Evolutionary conservation across 2,329 filamentous ascomycete species (phyloP).

Genomic region (Penicillium sp.): DNA sequence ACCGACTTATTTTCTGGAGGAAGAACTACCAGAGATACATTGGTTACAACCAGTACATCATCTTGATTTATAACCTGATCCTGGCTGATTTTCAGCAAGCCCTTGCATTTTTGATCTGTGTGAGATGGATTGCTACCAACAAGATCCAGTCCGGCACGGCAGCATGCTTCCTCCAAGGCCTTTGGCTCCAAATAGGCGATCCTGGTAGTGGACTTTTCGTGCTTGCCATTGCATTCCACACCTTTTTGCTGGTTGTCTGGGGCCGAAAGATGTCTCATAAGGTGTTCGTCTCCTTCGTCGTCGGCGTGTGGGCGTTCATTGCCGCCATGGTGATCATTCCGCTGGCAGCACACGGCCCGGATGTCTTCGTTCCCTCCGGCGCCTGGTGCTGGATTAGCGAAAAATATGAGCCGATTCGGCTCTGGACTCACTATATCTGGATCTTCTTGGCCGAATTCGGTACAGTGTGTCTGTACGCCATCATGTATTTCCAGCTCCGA

Average conservation of each 20-base stretch:
- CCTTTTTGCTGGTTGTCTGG: constrained; percentile 54
- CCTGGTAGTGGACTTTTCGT: constrained; percentile 58
- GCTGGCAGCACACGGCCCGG: constrained; percentile 45
- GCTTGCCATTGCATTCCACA: constrained; percentile 59
- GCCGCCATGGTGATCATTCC: constrained; percentile 53
- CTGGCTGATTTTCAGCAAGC: constrained; percentile 59
- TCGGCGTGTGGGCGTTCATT: constrained; percentile 52
- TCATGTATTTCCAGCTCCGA: constrained; percentile 55
- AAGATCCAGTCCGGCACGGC: constrained; percentile 50
- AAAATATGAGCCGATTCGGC: constrained; percentile 47
- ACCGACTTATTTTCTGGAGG: constrained; percentile 56
- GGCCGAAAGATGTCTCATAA: constrained; percentile 52
- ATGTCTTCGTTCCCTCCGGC: constrained; percentile 54
- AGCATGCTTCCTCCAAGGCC: constrained; percentile 56
- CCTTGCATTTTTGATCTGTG: constrained; percentile 54
- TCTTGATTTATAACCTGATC: constrained; percentile 58
- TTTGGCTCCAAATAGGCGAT: constrained; percentile 58
- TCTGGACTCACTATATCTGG: constrained; percentile 58
- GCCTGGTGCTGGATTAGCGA: constrained; percentile 58
- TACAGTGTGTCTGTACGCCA: constrained; percentile 52
- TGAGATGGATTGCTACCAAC: constrained; percentile 52
- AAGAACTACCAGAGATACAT: constrained; percentile 54
- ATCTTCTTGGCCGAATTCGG: constrained; percentile 57
- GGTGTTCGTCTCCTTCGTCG: constrained; percentile 50
- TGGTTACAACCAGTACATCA: constrained; percentile 59